Base-by-base conservation (phyloP, 2,329 filamentous ascomycete genomes). In the Hymenoscyphus occultus region DNA sequence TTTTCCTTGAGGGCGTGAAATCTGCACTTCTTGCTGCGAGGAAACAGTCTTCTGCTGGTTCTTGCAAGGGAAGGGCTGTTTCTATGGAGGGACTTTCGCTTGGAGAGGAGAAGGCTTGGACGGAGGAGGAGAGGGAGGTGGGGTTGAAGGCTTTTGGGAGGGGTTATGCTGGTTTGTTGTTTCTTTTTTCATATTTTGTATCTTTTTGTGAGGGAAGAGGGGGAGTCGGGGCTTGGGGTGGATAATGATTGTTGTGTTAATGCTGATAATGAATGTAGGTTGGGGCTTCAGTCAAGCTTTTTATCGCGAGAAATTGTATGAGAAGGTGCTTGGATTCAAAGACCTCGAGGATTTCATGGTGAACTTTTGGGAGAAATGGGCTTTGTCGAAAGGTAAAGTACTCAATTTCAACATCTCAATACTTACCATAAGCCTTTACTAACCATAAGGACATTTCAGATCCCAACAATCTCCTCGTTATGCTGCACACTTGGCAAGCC, bases 201-300 rank as follows among this genome's bases (percentile, higher is more conserved):
- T 22, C 22, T 22, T 22, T 22, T 22, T 22, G 22, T 22, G 22
- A 22, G 22, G 22, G 22, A 22, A 22, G 22, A 22, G 22, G 22
- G 22, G 22, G 22, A 22, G 22, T 22, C 22, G 1, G 22, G 22
- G 22, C 22, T 22, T 22, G 22, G 22, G 22, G 22, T 22, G 22
- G 22, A 22, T 22, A 22, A 22, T 22, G 22, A 22, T 22, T 22
- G 22, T 22, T 22, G 22, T 22, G 22, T 22, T 22, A 22, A 19
- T 10, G 42, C 42, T 45, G 5, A 45, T 45, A 3, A 16, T n/a
- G 42, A 2, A 28, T 22, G 48, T 13, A 54, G 48, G 60, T 3
- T 95, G 87, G 90, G 91, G 91, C 0, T 90, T 94, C 71, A 90
- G 86, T 61, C 90, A 93, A 72, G 83, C 89, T 0, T 94, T 93